These are phyloP conservation scores for Saccharum officinarum DNA, from an alignment of 176 grass and related monocot species.

Conservation along the genomic window DNA sequence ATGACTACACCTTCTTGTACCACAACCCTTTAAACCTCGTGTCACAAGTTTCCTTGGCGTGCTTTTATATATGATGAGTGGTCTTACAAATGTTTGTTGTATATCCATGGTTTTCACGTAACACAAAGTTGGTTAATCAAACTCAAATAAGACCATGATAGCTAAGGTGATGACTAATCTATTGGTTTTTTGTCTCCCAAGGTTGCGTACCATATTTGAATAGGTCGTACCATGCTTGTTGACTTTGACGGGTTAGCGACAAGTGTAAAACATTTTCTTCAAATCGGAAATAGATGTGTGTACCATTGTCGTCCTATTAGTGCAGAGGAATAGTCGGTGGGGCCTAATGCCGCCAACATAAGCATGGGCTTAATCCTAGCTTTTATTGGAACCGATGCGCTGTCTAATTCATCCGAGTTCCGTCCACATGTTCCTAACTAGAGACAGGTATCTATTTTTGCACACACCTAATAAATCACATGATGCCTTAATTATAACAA, in stretches of 20 bases:
- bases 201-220: background rate
- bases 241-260: background rate
- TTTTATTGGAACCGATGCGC: background rate
- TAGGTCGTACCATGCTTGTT: background rate
- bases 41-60: too few relatives aligned
- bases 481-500: background rate
- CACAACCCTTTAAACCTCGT: too few relatives aligned
- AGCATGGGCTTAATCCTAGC: background rate
- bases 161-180: background rate
- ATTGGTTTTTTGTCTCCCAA: background rate
- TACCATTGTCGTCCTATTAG: background rate
- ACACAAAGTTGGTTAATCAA: too few relatives aligned
- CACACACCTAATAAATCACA: background rate
- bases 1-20: too few relatives aligned
- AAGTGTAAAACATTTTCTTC: background rate
- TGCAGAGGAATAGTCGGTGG: background rate
- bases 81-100: background rate
- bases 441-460: background rate
- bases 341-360: background rate
- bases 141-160: background rate
- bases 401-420: background rate
- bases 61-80: too few relatives aligned
- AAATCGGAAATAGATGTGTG: background rate
- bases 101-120: background rate
- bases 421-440: background rate